phyloP scores from a whole-genome alignment of 164 flowering plant genomes.

The Umbellularia californica region DNA sequence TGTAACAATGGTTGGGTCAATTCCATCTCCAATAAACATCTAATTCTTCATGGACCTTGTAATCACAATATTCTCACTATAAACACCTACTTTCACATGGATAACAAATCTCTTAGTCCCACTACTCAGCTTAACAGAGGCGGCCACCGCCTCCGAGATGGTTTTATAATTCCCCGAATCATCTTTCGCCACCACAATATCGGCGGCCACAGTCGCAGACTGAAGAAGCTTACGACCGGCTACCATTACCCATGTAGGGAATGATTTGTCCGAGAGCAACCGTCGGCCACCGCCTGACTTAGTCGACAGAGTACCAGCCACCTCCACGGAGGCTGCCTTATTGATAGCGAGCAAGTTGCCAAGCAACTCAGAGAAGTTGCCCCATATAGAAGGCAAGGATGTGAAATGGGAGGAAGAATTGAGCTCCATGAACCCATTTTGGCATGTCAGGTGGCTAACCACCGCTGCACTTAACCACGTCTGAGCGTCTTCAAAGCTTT shows the following conservation, averaged over 20 bases:
- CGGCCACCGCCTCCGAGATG: slow-evolving; percentile 9
- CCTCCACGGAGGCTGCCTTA: slow-evolving; percentile 10
- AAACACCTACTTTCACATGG: too few species aligned
- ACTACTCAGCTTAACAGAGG: too few species aligned
- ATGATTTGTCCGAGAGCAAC: slow-evolving; percentile 23
- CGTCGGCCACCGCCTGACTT: slow-evolving; percentile 18
- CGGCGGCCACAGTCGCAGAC: slow-evolving; percentile 21
- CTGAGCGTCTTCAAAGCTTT: slow-evolving; percentile 22
- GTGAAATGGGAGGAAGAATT: slow-evolving; percentile 23
- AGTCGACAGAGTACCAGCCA: not conserved
- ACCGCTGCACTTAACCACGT: slow-evolving; percentile 60
- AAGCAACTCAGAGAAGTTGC: slow-evolving; percentile 42
- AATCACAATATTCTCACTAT: too few species aligned
- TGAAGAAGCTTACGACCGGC: slow-evolving; percentile 44
- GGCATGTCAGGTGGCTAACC: slow-evolving; percentile 53
- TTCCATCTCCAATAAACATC: too few species aligned
- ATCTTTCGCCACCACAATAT: slow-evolving; percentile 57
- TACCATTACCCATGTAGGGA: slow-evolving; percentile 46
- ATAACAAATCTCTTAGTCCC: too few species aligned
- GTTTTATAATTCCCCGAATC: slow-evolving; percentile 56
- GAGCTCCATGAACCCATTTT: slow-evolving; percentile 50
- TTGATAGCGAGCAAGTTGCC: slow-evolving; percentile 55
- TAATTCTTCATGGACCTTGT: too few species aligned
- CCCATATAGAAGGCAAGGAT: slow-evolving; percentile 21
- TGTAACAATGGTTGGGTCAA: too few species aligned